phyloP scores from a whole-genome alignment of 805 yeast species.

The Barnettozyma botsteinii region DNA sequence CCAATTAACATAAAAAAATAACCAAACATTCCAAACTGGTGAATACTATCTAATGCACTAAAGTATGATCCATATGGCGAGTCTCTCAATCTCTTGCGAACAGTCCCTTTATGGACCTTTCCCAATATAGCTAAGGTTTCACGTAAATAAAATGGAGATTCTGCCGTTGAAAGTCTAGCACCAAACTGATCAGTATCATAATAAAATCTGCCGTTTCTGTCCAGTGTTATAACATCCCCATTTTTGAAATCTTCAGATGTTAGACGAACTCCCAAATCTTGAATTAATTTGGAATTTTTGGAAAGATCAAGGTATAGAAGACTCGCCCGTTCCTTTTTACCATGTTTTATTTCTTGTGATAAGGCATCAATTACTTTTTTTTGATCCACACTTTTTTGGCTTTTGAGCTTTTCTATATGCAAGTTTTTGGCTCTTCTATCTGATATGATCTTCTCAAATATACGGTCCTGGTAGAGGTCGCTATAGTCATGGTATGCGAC shows the following conservation, averaged over 20 bases:
- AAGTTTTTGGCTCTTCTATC: conserved; percentile 37
- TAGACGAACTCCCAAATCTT: neutral
- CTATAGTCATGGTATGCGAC: conserved; percentile 26
- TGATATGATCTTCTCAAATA: conserved; percentile 29
- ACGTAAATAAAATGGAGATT: conserved; percentile 8
- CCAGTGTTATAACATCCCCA: conserved; percentile 57
- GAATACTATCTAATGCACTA: conserved; percentile 39
- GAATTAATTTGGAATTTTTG: neutral
- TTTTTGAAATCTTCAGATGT: conserved; percentile 8
- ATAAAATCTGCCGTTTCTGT: conserved; percentile 32
- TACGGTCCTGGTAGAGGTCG: conserved; percentile 43
- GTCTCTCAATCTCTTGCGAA: conserved; percentile 31
- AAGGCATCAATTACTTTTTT: conserved; percentile 37
- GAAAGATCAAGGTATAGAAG: conserved; percentile 46
- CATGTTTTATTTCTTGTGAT: conserved; percentile 43
- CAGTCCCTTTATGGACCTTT: conserved; percentile 12
- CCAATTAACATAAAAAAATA: conserved; percentile 23
- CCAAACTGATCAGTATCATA: conserved; percentile 35
- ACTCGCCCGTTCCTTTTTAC: conserved; percentile 36
- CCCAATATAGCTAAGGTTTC: conserved; percentile 8
- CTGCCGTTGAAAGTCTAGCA: conserved; percentile 11
- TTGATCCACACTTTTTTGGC: conserved; percentile 33
- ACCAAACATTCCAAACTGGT: conserved; percentile 39
- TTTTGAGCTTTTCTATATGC: conserved; percentile 38
- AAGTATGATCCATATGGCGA: conserved; percentile 38